phyloP scores from a whole-genome alignment of 805 yeast genomes.

The Yarrowia sp. region DNA sequence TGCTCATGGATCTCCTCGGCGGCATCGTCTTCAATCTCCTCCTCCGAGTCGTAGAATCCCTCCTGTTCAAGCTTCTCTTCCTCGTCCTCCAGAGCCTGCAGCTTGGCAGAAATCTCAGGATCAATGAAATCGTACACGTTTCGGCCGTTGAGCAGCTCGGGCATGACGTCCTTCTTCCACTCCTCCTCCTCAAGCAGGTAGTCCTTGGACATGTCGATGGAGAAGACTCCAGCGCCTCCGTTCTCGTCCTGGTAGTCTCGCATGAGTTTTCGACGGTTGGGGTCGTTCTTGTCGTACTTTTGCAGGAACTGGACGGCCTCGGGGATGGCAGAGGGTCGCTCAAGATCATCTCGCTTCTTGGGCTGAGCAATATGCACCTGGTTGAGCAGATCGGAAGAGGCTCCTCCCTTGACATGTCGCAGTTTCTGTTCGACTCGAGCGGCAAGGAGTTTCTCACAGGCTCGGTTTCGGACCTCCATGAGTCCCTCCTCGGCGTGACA shows the following conservation, averaged over 20 bases:
- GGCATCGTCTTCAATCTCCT: constrained; percentile 60
- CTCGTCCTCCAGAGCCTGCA: constrained; percentile 94
- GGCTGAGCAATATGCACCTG: constrained; percentile 95
- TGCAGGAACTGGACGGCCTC: constrained; percentile 56
- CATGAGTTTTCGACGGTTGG: constrained; percentile 75
- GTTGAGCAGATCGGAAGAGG: constrained; percentile 83
- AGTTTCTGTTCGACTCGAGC: constrained; percentile 95
- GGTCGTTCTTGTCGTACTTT: constrained; percentile 77
- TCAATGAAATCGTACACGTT: constrained; percentile 97
- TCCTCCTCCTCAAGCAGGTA: constrained; percentile 91
- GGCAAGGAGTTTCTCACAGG: constrained; percentile 93
- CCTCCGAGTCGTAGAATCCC: constrained; percentile 94
- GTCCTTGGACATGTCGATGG: constrained; percentile 87
- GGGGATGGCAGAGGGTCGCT: constrained; percentile 77
- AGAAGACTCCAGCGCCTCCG: constrained; percentile 99
- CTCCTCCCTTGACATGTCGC: constrained; percentile 64
- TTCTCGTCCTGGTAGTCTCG: constrained; percentile 89
- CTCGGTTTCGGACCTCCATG: constrained; percentile 93
- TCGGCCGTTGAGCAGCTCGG: constrained; percentile 93
- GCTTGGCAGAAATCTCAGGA: constrained; percentile 88
- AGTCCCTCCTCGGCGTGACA: constrained; percentile 93
- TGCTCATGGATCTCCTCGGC: constrained; percentile 71
- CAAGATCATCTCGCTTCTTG: constrained; percentile 76
- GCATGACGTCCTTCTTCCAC: constrained; percentile 97
- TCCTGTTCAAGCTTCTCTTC: constrained; percentile 89